Conservation (phyloP, 306 rosid genomes). For the Casuarina equisetifolia region DNA sequence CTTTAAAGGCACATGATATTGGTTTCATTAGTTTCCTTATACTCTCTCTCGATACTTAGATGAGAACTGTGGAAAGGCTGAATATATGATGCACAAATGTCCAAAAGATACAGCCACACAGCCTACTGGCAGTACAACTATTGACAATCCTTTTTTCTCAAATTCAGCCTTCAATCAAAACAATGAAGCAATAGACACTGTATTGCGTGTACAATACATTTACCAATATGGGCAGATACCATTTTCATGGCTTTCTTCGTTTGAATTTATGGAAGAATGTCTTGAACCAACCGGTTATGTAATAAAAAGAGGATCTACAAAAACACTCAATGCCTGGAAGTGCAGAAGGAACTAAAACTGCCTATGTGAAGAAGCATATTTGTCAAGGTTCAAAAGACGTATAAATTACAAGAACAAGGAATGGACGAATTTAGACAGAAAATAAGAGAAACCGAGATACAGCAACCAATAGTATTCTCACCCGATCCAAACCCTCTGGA, state of each 20-base stretch:
- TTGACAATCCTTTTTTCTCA: background rate
- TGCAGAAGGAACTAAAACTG: background rate
- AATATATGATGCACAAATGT: background rate
- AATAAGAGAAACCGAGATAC: constrained; percentile 6
- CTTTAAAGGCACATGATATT: background rate
- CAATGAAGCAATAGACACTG: background rate
- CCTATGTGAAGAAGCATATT: background rate
- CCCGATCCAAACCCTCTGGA: constrained; percentile 89
- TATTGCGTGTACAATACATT: background rate
- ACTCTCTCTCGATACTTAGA: background rate
- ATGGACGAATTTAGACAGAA: background rate
- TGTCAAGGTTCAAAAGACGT: background rate
- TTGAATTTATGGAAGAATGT: background rate
- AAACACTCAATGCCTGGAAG: background rate
- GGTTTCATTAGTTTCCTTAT: background rate
- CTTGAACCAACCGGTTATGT: background rate
- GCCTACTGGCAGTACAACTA: background rate
- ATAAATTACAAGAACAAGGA: background rate
- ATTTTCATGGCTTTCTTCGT: background rate
- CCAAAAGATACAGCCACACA: background rate
- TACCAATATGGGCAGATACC: background rate
- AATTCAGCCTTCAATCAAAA: background rate
- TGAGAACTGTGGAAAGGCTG: background rate
- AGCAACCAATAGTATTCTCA: constrained; percentile 36
- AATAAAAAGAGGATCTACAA: background rate